These are phyloP conservation scores for Crucihimalaya himalaica DNA, from an alignment of 345 rosid species.

Conservation along the genomic window DNA sequence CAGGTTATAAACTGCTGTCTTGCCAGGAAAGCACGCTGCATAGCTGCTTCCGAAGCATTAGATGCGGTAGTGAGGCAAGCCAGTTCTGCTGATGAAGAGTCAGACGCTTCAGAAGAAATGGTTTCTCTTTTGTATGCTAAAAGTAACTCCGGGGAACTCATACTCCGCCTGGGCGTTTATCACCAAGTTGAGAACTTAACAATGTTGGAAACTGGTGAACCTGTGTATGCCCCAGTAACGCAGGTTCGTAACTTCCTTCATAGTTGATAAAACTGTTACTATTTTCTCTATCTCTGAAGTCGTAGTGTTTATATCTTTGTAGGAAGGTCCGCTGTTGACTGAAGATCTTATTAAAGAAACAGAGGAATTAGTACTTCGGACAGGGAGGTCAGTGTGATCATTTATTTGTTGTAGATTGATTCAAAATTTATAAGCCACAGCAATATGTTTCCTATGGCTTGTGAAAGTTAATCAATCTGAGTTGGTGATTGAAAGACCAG, in stretches of 20 bases:
- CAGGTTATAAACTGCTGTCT: constrained; percentile 94
- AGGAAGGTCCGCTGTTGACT: constrained; percentile 95
- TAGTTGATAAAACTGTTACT: constrained; percentile 19
- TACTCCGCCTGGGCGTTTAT: constrained; percentile 73
- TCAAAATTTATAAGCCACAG: background rate
- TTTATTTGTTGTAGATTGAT: background rate
- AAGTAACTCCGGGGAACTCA: constrained; percentile 66
- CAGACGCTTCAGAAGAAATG: constrained; percentile 36
- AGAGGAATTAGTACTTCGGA: constrained; percentile 92
- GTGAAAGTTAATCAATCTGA: background rate
- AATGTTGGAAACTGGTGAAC: constrained; percentile 95
- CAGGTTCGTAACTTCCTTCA: constrained; percentile 62
- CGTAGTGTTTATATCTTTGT: constrained; percentile 29
- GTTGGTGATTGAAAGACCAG: constrained; percentile 6
- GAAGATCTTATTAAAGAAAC: constrained; percentile 96
- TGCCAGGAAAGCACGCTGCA: constrained; percentile 66
- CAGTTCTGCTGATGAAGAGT: constrained; percentile 47
- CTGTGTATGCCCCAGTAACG: constrained; percentile 73
- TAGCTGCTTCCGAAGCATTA: constrained; percentile 65
- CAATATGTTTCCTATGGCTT: background rate
- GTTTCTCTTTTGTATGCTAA: constrained; percentile 57
- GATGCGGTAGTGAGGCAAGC: constrained; percentile 66
- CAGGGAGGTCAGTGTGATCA: constrained; percentile 70
- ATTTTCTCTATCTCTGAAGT: constrained; percentile 15
- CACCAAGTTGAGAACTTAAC: constrained; percentile 55